These are phyloP conservation scores for Ploettnerulaceae sp. DNA, from an alignment of 2,329 filamentous ascomycete species.

Conservation along the genomic window DNA sequence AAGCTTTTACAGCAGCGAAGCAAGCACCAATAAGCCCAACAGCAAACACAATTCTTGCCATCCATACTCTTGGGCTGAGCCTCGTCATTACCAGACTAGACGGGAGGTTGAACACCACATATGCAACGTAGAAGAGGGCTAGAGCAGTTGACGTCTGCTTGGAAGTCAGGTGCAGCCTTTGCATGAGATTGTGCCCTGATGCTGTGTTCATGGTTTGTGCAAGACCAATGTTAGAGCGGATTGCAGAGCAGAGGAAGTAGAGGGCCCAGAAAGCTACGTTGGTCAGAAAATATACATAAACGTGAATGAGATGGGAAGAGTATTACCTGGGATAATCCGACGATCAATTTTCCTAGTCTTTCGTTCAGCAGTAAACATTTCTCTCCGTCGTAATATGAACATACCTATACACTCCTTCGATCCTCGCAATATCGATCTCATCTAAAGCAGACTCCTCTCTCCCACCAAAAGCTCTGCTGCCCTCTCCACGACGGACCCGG, in stretches of 20 bases:
- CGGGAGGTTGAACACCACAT: constrained; percentile 83
- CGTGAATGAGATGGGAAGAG: background rate
- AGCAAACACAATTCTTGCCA: constrained; percentile 84
- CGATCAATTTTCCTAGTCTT: constrained; percentile 46
- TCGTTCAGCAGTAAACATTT: background rate
- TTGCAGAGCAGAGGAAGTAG: constrained; percentile 89
- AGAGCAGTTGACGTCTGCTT: constrained; percentile 80
- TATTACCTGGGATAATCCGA: constrained; percentile 48
- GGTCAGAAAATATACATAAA: constrained; percentile 5
- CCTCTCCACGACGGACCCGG: background rate
- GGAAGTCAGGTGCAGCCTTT: constrained; percentile 61
- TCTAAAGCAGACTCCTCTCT: constrained; percentile 12
- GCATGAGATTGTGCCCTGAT: constrained; percentile 68
- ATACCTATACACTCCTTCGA: constrained; percentile 38
- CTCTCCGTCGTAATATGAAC: constrained; percentile 1
- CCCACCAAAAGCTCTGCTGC: constrained; percentile 1
- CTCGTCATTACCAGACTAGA: constrained; percentile 86
- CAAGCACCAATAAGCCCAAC: constrained; percentile 81
- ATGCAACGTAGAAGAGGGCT: constrained; percentile 87
- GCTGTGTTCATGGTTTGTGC: constrained; percentile 88
- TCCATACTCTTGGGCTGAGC: constrained; percentile 82
- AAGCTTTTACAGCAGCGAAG: constrained; percentile 73
- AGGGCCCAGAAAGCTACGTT: constrained; percentile 73
- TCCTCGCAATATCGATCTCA: constrained; percentile 27
- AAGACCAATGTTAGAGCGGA: constrained; percentile 85